Percentiles rank a stretch among this genome's conserved stretches.
phyloP scores from a whole-genome alignment of 2,329 filamentous ascomycete genomes.

The Aspergillus sojae region DNA sequence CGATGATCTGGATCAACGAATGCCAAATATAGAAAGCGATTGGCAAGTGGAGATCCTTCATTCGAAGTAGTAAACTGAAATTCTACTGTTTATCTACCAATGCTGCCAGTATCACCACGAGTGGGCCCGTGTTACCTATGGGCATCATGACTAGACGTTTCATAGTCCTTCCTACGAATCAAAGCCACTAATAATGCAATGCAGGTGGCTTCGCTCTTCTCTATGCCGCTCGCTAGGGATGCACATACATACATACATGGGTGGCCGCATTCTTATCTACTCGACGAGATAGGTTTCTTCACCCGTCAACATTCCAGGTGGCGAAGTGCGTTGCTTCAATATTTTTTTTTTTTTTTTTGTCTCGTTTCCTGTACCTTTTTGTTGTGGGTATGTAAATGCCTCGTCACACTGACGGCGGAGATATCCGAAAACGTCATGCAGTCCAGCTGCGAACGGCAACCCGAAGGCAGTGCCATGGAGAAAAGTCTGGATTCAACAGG shows the following conservation, averaged over 20 bases:
- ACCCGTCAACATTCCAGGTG: not conserved
- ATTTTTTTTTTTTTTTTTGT: not conserved
- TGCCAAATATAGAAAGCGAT: not conserved
- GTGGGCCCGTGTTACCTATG: not conserved
- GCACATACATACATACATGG: not conserved
- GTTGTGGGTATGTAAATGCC: not conserved
- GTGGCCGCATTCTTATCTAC: not conserved
- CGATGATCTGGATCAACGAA: not conserved
- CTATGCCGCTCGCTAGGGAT: not conserved
- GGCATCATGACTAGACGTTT: not conserved
- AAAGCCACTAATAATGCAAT: not conserved
- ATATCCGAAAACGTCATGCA: slow-evolving; percentile 4
- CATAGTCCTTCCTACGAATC: not conserved
- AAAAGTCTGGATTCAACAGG: not conserved
- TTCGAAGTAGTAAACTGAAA: not conserved
- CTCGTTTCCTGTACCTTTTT: not conserved
- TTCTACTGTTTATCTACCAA: not conserved
- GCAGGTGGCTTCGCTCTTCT: not conserved
- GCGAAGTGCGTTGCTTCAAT: not conserved
- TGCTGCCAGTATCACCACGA: not conserved
- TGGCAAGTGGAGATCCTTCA: not conserved
- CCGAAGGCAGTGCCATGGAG: not conserved
- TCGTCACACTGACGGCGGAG: not conserved
- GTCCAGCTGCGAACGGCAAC: slow-evolving; percentile 3
- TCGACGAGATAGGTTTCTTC: not conserved